These are phyloP conservation scores for Blastocystis sp. DNA, from an alignment of 352 stramenopile species.

Conservation along the genomic window DNA sequence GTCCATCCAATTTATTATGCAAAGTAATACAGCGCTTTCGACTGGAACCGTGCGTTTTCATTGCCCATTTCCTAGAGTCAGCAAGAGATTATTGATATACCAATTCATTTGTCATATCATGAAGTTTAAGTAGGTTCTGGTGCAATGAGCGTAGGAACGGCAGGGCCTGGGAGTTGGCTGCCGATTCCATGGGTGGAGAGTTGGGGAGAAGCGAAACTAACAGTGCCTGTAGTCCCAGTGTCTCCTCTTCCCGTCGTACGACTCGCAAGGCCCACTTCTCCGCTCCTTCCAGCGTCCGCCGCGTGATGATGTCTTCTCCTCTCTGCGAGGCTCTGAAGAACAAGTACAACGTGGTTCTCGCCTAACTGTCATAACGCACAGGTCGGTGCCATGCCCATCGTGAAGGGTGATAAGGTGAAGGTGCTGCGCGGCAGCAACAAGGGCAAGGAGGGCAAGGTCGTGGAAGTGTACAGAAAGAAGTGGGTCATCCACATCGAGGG, in stretches of 20 bases:
- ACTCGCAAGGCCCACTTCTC: no score
- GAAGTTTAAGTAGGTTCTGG: slow-evolving; percentile 32
- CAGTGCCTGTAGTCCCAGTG: slow-evolving; percentile 24
- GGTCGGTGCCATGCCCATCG: slow-evolving; percentile 47
- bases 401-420: slow-evolving; percentile 67
- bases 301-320: no score
- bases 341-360: slow-evolving; percentile 33
- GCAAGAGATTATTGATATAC: slow-evolving; percentile 31
- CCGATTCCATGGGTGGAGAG: no score
- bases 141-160: not conserved
- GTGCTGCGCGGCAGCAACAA: not conserved
- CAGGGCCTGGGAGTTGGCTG: not conserved
- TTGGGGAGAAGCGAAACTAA: not conserved
- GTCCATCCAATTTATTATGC: slow-evolving; percentile 1
- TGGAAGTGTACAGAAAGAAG: no score
- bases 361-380: not conserved
- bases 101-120: slow-evolving; percentile 37
- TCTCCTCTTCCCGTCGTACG: slow-evolving; percentile 31
- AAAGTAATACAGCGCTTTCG: slow-evolving; percentile 23
- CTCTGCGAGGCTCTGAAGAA: slow-evolving; percentile 15
- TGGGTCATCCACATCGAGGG: no score
- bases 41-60: not conserved
- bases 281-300: no score
- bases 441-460: no score
- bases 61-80: not conserved